Evolutionary conservation across 208 protist genomes (phyloP).

Genomic region (Jaenimonas drosophilae): DNA sequence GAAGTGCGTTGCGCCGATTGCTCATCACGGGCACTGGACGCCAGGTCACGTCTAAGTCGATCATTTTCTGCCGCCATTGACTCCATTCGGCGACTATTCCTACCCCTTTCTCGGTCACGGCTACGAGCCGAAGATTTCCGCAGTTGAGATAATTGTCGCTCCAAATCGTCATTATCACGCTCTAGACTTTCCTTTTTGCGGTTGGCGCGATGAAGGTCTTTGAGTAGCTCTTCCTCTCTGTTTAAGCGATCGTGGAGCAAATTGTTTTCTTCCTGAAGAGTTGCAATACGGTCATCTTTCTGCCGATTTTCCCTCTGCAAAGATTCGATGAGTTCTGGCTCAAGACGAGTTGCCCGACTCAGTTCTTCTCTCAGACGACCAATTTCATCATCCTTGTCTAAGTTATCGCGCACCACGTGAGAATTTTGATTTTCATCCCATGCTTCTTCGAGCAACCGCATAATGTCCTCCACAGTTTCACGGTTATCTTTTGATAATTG

Average conservation of each 20-base stretch:
- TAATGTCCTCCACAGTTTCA: slow-evolving; percentile 64
- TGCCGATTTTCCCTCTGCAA: no score
- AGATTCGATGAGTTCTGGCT: no score
- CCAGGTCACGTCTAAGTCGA: slow-evolving; percentile 9
- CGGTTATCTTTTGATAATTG: slow-evolving; percentile 55
- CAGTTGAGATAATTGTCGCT: no score
- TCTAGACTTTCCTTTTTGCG: no score
- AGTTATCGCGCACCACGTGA: slow-evolving; percentile 16
- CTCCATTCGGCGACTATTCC: no score
- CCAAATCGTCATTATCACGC: no score
- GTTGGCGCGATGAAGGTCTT: no score
- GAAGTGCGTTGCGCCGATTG: slow-evolving; percentile 6
- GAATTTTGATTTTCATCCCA: slow-evolving; percentile 30
- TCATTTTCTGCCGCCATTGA: slow-evolving; percentile 32
- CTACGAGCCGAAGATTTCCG: no score
- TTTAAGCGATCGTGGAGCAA: slow-evolving; percentile 9
- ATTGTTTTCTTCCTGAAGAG: slow-evolving; percentile 21
- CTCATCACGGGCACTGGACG: no score
- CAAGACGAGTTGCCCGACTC: no score
- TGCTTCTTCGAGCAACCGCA: slow-evolving; percentile 52
- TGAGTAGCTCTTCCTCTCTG: slow-evolving; percentile 15
- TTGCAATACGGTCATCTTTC: slow-evolving; percentile 17
- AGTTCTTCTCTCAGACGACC: no score
- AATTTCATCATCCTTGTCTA: slow-evolving; percentile 54
- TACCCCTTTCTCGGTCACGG: no score